Evolutionary conservation across 352 stramenopile species (phyloP), one percentile per base, ranked within the genome.

Genomic region (Phytophthora hybrid): DNA sequence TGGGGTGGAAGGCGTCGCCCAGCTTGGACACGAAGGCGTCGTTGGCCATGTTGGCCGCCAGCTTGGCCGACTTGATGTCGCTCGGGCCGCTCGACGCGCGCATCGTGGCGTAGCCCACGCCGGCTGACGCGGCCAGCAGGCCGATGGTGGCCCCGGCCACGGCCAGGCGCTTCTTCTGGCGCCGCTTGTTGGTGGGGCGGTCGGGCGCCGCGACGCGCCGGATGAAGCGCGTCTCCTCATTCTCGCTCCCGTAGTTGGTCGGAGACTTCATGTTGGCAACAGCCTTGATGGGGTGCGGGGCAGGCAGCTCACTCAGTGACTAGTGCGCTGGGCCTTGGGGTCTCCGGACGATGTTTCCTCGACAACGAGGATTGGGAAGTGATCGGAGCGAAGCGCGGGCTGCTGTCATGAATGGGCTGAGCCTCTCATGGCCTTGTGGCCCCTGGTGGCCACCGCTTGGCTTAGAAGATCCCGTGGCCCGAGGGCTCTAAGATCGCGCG

Each of bases 211-310:
- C 83, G 56, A 89, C 81, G 63, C 83, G 83, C 19, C 83, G 79
- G 63, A 89, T 86, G 72, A 90, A 90, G 53, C 69, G 74, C 51
- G 79, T 82, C 54, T 90, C 83, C 57, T 90, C 83, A 62, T 90
- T 91, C 58, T 91, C 81, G 41, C 77, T 88, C 29, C 82, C 82
- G 77, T 91, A 91, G 65, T 76, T 76, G 53, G 73, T 85, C n/a
- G 84, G 82, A 59, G 73, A 81, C 82, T 91, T 91, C 82, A 91
- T 91, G 52, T 41, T 79, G 44, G 59, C 53, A 63, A 44, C 11
- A 74, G 60, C 53, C 46, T 13, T 32, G 64, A 26, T 29, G 23
- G 52, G 54, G 19, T n/a, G 16, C 37, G 16, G 37, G 37, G 16
- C 37, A 44, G 37, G 16, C 18, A 54, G 47, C 19, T 18, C 52